A percentile compares a stretch with the other conserved stretches of the same genome.
Evolutionary conservation across 139 green algal genomes (phyloP).

Genomic region (Chlamydomonas schloesseri): DNA sequence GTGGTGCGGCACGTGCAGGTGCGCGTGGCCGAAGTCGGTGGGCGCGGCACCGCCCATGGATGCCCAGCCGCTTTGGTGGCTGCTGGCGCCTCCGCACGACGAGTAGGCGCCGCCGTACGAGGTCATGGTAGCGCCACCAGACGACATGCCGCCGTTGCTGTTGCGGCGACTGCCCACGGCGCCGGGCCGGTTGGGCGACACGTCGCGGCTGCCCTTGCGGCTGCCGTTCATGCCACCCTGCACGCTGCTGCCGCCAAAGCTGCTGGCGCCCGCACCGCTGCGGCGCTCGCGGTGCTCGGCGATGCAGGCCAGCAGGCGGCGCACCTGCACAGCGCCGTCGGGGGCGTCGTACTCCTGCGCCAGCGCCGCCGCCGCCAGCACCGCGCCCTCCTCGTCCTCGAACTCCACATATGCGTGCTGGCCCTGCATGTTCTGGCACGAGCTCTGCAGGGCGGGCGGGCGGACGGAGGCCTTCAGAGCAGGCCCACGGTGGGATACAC

Average conservation of each 20-base stretch:
- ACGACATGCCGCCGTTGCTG: slow-evolving; percentile 22
- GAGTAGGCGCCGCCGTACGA: not conserved
- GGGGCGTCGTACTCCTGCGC: slow-evolving; percentile 34
- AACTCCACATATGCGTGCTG: slow-evolving; percentile 69
- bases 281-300: slow-evolving; percentile 40
- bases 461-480: no score
- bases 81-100: not conserved
- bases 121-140: not conserved
- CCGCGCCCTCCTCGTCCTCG: slow-evolving; percentile 53
- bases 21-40: not conserved
- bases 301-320: slow-evolving; percentile 26
- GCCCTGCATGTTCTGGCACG: slow-evolving; percentile 10
- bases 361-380: slow-evolving; percentile 37
- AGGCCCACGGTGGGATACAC: no score
- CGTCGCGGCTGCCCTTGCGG: slow-evolving; percentile 38
- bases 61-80: not conserved
- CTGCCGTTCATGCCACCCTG: not conserved
- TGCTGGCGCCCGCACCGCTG: not conserved
- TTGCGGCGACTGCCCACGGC: not conserved
- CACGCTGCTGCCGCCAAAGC: slow-evolving; percentile 18
- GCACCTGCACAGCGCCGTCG: slow-evolving; percentile 19
- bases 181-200: not conserved
- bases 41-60: not conserved
- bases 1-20: not conserved
- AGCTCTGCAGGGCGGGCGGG: slow-evolving; percentile 12